Base-by-base conservation (phyloP, 805 yeast genomes). In the Schizosaccharomyces japonicus region DNA sequence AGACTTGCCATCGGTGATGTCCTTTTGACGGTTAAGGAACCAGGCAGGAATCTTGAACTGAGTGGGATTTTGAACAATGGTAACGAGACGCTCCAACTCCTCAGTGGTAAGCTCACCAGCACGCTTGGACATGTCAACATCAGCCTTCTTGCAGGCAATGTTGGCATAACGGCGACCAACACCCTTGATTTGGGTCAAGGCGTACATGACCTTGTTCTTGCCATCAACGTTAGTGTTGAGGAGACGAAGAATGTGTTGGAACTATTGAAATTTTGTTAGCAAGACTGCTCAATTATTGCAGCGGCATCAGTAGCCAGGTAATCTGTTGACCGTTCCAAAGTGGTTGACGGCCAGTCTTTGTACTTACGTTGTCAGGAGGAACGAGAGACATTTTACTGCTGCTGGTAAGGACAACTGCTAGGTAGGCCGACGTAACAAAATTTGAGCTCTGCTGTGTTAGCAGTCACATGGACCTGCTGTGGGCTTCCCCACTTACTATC, bases 71-170 rank as follows among this genome's bases (percentile, higher is more conserved):
- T 92, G 98, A 92, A 92, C 82, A 71, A 90, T 92, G 73, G 94
- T 87, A 69, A 90, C 96, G 67, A 90, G 75, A 77, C 98, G 85
- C 79, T 90, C 99, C 70, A 90, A 83, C 76, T 90, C 99, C 80
- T 90, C 99, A 72, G 90, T 98, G 70, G 98, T 85, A 70, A 90
- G 83, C 75, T 90, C 98, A 81, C 99, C 99, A 65, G 99, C 99
- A 73, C 99, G 82, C 80, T 90, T 90, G 72, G 71, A 65, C 72
- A 92, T 78, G 70, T 82, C 93, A 67, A 90, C 92, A 77, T 90
- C 99, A 65, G 99, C 99, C 80, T 87, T 92, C 82, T 92, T 92
- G 78, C 96, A 90, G 67, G 90, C 95, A 75, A 90, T 76, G 85
- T 92, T 90, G 72, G 98, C 76, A 81, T 87, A 92, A 76, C 99